Evolutionary conservation across 345 rosid species (phyloP).

Genomic region (Diplotaxis tenuifolia): DNA sequence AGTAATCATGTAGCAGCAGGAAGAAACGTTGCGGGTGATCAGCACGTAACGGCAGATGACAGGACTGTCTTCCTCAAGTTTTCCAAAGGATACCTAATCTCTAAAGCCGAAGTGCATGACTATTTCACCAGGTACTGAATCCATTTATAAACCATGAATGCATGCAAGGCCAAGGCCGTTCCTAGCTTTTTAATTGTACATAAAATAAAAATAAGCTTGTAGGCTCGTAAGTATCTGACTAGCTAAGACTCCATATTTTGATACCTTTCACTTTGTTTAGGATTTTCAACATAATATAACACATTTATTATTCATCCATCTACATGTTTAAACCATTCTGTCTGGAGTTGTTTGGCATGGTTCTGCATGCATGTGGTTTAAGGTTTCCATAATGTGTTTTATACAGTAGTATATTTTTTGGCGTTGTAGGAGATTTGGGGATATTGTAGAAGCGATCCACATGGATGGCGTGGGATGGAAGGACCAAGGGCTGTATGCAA

Average conservation of each 20-base stretch:
- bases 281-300: not conserved
- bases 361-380: not conserved
- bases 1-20: not conserved
- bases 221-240: too few relatives aligned
- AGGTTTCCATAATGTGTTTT: not conserved
- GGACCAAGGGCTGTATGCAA: not conserved
- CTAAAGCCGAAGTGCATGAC: not conserved
- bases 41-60: not conserved
- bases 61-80: not conserved
- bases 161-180: not conserved
- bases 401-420: not conserved
- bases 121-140: not conserved
- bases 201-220: too few relatives aligned
- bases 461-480: not conserved
- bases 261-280: not conserved
- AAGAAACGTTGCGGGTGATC: not conserved
- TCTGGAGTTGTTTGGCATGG: not conserved
- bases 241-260: too few relatives aligned
- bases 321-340: not conserved
- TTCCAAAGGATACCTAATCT: not conserved
- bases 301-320: not conserved
- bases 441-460: not conserved
- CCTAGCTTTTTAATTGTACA: not conserved
- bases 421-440: not conserved
- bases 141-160: not conserved